Evolutionary conservation across 352 stramenopile species (phyloP), one percentile per base, ranked within the genome.

Genomic region (Globisporangium camurandrum): DNA sequence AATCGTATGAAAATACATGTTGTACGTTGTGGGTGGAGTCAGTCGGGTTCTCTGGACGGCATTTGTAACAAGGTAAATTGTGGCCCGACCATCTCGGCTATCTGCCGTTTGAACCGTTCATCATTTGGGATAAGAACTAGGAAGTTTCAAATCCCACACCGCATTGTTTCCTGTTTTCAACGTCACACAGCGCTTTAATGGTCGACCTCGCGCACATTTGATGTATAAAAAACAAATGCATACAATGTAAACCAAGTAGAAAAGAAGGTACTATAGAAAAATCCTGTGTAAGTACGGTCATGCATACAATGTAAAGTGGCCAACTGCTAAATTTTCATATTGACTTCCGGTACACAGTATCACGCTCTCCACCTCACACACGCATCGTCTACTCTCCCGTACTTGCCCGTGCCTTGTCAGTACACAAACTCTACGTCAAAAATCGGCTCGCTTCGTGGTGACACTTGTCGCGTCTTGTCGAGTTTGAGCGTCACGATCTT

Each of bases 401-500:
- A 19, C 12, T 22, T 27, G 1, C 14, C 0, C n/a, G 9, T 19
- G 17, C 1, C 17, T 52, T 3, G 26, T 28, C 74, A 76, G 50
- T 65, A 76, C 33, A 62, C 68, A 64, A 82, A 84, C 54, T 75
- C 60, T 33, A 58, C 75, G 31, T 83, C 71, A 26, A 88, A 43
- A 33, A 73, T 61, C 11, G 76, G 73, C 46, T 88, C 75, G 12
- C 61, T 61, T 23, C 52, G 50, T 3, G 66, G 53, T 8, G 59
- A 54, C 20, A 52, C 64, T 51, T 86, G 76, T 24, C 67, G 68
- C 3, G 73, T 84, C 56, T 67, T 64, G 47, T 48, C 51, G 48
- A 83, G 77, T 49, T 79, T 82, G 57, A 86, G 76, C 22, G 58
- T 75, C 37, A 89, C 68, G 39, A 84, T 51, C 63, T 85, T 84